phyloP scores from a whole-genome alignment of 352 stramenopile genomes.

The Globisporangium paroecandrum region DNA sequence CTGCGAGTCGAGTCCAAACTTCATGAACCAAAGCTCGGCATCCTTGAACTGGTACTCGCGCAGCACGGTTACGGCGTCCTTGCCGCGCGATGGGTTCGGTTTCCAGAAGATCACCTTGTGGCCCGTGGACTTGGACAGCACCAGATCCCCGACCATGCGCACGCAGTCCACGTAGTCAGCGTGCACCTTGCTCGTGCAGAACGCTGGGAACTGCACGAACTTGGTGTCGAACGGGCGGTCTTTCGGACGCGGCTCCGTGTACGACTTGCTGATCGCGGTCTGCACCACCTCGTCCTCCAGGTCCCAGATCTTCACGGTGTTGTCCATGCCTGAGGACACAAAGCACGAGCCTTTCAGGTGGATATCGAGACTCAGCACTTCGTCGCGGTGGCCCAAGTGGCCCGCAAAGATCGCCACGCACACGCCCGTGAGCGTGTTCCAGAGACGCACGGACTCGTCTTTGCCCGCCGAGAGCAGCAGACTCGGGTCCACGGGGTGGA shows the following conservation, averaged over 20 bases:
- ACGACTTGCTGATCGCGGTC: slow-evolving; percentile 72
- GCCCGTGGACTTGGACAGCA: slow-evolving; percentile 80
- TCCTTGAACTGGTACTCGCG: slow-evolving; percentile 83
- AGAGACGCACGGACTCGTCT: slow-evolving; percentile 91
- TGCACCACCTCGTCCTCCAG: slow-evolving; percentile 72
- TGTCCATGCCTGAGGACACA: slow-evolving; percentile 90
- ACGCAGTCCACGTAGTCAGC: slow-evolving; percentile 90
- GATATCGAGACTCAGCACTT: slow-evolving; percentile 88
- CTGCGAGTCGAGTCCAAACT: slow-evolving; percentile 74
- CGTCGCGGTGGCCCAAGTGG: slow-evolving; percentile 86
- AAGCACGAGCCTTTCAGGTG: slow-evolving; percentile 89
- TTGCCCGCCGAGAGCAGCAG: slow-evolving; percentile 90
- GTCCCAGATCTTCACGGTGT: slow-evolving; percentile 94
- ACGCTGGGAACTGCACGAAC: slow-evolving; percentile 89
- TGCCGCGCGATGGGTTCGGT: slow-evolving; percentile 77
- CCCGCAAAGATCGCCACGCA: slow-evolving; percentile 92
- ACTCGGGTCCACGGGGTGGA: slow-evolving; percentile 86
- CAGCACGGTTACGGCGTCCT: slow-evolving; percentile 77
- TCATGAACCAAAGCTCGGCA: slow-evolving; percentile 85
- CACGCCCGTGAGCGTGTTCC: slow-evolving; percentile 86
- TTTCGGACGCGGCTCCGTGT: slow-evolving; percentile 57
- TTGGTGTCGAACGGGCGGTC: slow-evolving; percentile 77
- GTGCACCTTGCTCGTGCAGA: slow-evolving; percentile 90
- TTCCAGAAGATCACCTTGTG: slow-evolving; percentile 93
- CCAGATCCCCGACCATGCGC: slow-evolving; percentile 70